Base-by-base conservation (phyloP, 331 rosid genomes). In the Quercus lobata region DNA sequence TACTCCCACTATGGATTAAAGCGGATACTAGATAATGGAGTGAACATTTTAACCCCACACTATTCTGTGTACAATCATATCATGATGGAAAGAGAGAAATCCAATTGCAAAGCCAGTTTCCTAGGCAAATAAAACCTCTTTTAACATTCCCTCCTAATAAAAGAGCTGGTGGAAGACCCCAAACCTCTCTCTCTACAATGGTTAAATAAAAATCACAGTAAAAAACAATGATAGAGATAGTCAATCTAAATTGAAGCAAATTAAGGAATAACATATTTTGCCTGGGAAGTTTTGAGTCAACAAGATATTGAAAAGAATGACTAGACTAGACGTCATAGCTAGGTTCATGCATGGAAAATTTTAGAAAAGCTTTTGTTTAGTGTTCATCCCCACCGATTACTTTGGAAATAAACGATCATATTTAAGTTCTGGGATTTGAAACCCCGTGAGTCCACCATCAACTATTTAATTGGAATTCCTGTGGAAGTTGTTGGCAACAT, bases 361-460 rank as follows among this genome's bases (percentile, higher is more conserved):
- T 46, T 71, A 32, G 19, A 11, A 25, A 37, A 44, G 58, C 1
- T 24, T 21, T 49, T 17, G 56, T 57, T 66, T 60, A 22, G n/a
- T 61, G 30, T 79, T 73, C 52, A 70, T 70, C 12, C 30, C 61
- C 5, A 41, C 32, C 24, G 24, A 71, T 19, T 74, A 34, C 81
- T 76, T 71, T 17, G 74, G 74, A 53, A 82, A 63, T 44, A 82
- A 32, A 77, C 18, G 17, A 71, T 73, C 72, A 62, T 60, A 63
- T 73, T 52, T 22, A 55, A 74, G 77, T 73, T 65, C 46, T 69
- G 71, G 32, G 57, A 12, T 79, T 30, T 79, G 49, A 61, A 71
- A 53, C 73, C 81, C 69, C 19, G n/a, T 0, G 3, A 55, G 66
- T 74, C 69, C 58, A 37, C 53, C 58, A 25, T 74, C 63, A 61